Base-by-base conservation (phyloP, 352 stramenopile species). In the Globisporangium camurandrum region DNA sequence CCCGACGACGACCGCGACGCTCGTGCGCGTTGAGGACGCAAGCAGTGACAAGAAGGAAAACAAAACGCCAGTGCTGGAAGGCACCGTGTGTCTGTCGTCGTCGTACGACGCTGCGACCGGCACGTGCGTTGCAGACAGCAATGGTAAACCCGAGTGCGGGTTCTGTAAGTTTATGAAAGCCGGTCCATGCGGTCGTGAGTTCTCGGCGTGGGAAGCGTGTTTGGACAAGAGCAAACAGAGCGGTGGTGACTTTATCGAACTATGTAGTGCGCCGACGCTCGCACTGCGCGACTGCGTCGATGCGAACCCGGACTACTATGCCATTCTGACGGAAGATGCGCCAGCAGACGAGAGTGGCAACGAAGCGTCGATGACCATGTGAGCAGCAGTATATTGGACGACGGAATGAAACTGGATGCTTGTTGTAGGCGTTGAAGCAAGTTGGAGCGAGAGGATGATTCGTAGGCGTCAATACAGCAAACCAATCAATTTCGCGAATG, bases 141-240 rank as follows among this genome's bases (percentile, higher is more conserved):
- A 43, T 9, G 50, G 65, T 40, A 91, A 95, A 58, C 64, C 79
- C 30, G 84, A 95, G 65, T 95, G 84, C 51, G 83, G 82, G 50
- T 95, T 92, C 54, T 95, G 84, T 63, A 89, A 91, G 62, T 95
- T 95, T 61, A 95, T 95, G 82, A 93, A 93, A 66, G 81, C 79
- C 22, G 84, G 84, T 0, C 84, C 84, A 45, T 95, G 84, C 51
- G 83, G 80, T 41, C 61, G 61, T 27, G 63, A 88, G 59, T 95
- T 95, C 57, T 77, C 69, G 36, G 67, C 75, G 27, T 95, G 84
- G 84, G 81, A 95, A 58, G 64, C 73, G 31, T 95, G 84, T 63
- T 66, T 95, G 10, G 74, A 93, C 56, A 51, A 51, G 14, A 84
- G 72, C 69, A 93, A 93, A 64, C 66, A 75, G 56, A 66, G 58